Percentiles rank a stretch among this genome's conserved stretches.
phyloP scores from a whole-genome alignment of 1,284 basidiomycete genomes.

The Fistulina hepatica region DNA sequence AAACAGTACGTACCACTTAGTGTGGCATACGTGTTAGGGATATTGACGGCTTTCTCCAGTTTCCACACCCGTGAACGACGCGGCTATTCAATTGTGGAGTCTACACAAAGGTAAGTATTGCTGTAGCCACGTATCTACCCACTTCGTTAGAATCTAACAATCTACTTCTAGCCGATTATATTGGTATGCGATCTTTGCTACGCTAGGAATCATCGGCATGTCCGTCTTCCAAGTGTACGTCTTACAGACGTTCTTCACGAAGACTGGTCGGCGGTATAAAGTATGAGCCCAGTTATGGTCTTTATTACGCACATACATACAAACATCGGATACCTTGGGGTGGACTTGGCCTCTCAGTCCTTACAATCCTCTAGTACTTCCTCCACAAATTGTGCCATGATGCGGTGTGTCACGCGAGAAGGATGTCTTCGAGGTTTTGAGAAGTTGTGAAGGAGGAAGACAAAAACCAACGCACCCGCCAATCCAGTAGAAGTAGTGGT shows the following conservation, averaged over 20 bases:
- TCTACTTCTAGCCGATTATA: conserved; percentile 58
- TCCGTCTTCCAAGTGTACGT: conserved; percentile 79
- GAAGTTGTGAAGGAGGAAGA: neutral
- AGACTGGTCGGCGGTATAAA: conserved; percentile 76
- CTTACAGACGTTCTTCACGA: conserved; percentile 88
- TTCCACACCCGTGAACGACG: conserved; percentile 77
- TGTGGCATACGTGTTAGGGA: conserved; percentile 4
- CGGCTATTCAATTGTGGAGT: conserved; percentile 70
- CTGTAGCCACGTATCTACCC: neutral
- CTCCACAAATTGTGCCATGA: conserved; percentile 18
- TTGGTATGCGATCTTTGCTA: conserved; percentile 82
- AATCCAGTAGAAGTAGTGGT: conserved; percentile 22
- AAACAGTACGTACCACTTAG: conserved; percentile 57
- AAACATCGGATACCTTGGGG: too few relatives aligned
- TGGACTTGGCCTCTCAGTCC: too few relatives aligned
- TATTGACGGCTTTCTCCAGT: conserved; percentile 28
- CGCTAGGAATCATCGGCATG: conserved; percentile 69
- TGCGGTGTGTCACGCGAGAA: conserved; percentile 19
- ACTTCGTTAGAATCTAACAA: conserved; percentile 16
- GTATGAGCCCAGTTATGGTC: too few relatives aligned
- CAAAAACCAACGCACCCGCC: conserved; percentile 13
- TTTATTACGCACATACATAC: too few relatives aligned
- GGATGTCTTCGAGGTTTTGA: conserved; percentile 14
- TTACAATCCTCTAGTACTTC: conserved; percentile 7
- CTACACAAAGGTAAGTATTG: conserved; percentile 63